Conservation (phyloP, 495 filamentous ascomycete species). For the Xeromyces bisporus region DNA sequence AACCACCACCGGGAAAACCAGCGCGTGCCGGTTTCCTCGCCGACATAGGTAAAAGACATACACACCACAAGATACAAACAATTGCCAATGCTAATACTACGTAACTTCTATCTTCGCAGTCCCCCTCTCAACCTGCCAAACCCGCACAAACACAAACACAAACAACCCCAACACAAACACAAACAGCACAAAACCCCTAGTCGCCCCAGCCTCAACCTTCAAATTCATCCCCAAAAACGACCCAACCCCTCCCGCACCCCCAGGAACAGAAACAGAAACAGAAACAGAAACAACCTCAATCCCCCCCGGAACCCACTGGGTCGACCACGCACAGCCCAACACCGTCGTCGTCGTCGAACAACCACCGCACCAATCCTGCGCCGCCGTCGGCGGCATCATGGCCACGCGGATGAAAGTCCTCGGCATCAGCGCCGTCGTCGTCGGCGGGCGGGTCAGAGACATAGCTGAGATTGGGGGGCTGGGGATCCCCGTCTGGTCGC, state of each 20-base stretch:
- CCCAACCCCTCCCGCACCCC: slow-evolving; percentile 4
- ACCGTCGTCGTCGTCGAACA: slow-evolving; percentile 44
- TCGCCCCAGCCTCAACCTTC: slow-evolving; percentile 47
- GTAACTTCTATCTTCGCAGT: not conserved
- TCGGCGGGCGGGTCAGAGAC: slow-evolving; percentile 47
- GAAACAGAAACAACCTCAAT: slow-evolving; percentile 16
- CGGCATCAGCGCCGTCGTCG: slow-evolving; percentile 37
- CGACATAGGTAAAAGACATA: slow-evolving; percentile 27
- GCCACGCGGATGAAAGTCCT: slow-evolving; percentile 41
- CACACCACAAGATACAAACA: not conserved
- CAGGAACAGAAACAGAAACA: slow-evolving; percentile 2
- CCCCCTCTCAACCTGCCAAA: slow-evolving; percentile 1
- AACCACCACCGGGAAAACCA: slow-evolving; percentile 17
- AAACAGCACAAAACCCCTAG: slow-evolving; percentile 19
- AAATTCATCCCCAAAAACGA: slow-evolving; percentile 37
- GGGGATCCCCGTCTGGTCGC: slow-evolving; percentile 39
- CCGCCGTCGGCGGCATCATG: slow-evolving; percentile 53
- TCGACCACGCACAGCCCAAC: slow-evolving; percentile 35
- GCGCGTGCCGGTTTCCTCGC: slow-evolving; percentile 40
- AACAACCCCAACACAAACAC: slow-evolving; percentile 20
- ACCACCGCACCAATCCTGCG: slow-evolving; percentile 40
- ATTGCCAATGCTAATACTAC: not conserved
- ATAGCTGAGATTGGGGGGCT: slow-evolving; percentile 31
- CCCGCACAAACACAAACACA: slow-evolving; percentile 8
- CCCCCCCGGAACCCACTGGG: slow-evolving; percentile 36